Base-by-base conservation (phyloP, 331 rosid species). In the Rhamnella rubrinervis region DNA sequence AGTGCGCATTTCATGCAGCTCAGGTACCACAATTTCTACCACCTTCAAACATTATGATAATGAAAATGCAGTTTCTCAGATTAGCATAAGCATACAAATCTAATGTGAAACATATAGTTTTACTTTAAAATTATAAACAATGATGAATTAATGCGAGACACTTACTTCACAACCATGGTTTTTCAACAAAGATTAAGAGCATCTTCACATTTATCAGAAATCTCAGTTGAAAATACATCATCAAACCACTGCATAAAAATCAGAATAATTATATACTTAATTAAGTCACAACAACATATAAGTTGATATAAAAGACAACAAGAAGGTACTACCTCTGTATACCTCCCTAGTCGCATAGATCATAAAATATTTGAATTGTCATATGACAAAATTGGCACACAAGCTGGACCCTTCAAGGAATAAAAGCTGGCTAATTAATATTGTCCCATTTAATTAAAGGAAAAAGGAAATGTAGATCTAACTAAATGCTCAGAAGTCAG, bases 81-180 rank as follows among this genome's bases (percentile, higher is more conserved):
- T 59, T 72, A 61, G 14, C 0, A 55, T 35, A 19, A 68, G 23
- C 14, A 20, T 23, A 44, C 41, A 18, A 53, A 35, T 14, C 4
- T 18, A 7, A 1, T 8, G 9, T 8, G 6, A 47, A 56, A 31
- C 8, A 2, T 8, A 55, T 21, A 13, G 13, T 49, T 39, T 4
- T n/a, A 14, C 13, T 28, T 8, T 15, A 37, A 55, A 59, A 5
- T 35, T 31, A 6, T 2, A 18, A 67, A 63, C 21, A 62, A 41
- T 55, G 74, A 71, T 46, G 46, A 47, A 68, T 23, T 44, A 65
- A 56, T 61, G 37, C 35, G 66, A 59, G 72, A 74, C 68, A 82
- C 90, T 88, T 87, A 93, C 97, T 77, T 87, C 78, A 81, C 96
- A 93, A 75, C 96, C 92, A 71, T 93, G 86, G 6, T 66, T 65